Percentiles rank a stretch among this genome's conserved stretches.
phyloP scores from a whole-genome alignment of 257 asterid species.

The Gentiana dahurica region DNA sequence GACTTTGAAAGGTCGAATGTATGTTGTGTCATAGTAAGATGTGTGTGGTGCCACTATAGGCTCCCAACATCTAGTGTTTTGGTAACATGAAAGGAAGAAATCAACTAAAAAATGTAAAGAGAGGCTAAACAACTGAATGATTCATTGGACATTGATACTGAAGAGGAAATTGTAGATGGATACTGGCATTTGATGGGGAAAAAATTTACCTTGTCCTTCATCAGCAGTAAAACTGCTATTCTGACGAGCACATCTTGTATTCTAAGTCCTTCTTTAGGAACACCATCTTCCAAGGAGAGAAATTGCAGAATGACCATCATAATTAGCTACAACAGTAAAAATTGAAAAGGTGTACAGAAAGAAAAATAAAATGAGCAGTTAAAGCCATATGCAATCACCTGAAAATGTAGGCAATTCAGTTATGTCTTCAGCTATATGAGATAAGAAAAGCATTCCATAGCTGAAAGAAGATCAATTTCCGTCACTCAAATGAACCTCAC shows the following conservation, averaged over 20 bases:
- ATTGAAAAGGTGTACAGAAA: constrained; percentile 5
- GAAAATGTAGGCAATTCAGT: constrained; percentile 73
- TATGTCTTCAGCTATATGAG: constrained; percentile 62
- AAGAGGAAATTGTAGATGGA: background rate
- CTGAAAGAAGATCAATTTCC: constrained; percentile 20
- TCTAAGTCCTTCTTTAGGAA: constrained; percentile 93
- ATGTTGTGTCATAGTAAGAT: too few relatives aligned
- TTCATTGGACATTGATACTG: background rate
- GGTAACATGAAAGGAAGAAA: background rate
- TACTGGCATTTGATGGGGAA: background rate
- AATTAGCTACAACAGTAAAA: constrained; percentile 15
- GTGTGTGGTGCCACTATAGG: too few relatives aligned
- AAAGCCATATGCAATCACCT: constrained; percentile 33
- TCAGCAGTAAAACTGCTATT: constrained; percentile 54
- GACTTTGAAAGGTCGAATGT: too few relatives aligned
- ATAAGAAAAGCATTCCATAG: constrained; percentile 62
- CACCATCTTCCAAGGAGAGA: constrained; percentile 65
- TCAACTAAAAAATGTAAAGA: background rate
- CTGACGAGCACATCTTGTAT: constrained; percentile 83
- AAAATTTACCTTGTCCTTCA: constrained; percentile 69
- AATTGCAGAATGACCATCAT: background rate
- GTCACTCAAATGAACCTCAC: too few relatives aligned
- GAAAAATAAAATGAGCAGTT: constrained; percentile 5
- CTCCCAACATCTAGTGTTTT: too few relatives aligned
- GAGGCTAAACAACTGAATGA: background rate